Evolutionary conservation across 1,139 yeast genomes (phyloP).

Genomic region (Kurtzmaniella quercitrusa): DNA sequence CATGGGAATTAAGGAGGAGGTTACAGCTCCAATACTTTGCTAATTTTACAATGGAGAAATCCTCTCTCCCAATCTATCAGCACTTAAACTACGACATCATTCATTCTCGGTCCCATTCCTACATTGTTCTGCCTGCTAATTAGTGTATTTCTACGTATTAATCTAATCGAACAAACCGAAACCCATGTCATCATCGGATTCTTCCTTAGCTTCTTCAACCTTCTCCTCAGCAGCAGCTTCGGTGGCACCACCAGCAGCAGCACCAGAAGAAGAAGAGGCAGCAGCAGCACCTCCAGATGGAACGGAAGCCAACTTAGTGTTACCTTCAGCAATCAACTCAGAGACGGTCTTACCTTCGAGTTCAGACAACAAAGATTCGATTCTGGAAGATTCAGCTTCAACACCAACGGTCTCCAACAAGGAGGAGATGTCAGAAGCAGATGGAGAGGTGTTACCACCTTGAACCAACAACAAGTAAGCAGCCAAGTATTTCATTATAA

Average conservation of each 20-base stretch:
- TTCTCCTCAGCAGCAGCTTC: slow-evolving; percentile 36
- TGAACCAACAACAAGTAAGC: slow-evolving; percentile 85
- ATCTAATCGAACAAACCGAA: slow-evolving; percentile 84
- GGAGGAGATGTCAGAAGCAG: slow-evolving; percentile 66
- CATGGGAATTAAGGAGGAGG: too few relatives aligned
- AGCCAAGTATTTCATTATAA: slow-evolving; percentile 76
- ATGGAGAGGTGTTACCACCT: slow-evolving; percentile 79
- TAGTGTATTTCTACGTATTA: slow-evolving; percentile 8
- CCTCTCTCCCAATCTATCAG: too few relatives aligned
- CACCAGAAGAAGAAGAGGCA: slow-evolving; percentile 47
- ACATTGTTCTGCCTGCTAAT: slow-evolving; percentile 1
- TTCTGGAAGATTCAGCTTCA: slow-evolving; percentile 73
- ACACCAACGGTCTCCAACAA: slow-evolving; percentile 75
- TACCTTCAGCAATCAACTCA: slow-evolving; percentile 77
- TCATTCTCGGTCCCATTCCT: too few relatives aligned
- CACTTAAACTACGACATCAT: too few relatives aligned
- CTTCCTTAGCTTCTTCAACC: slow-evolving; percentile 33
- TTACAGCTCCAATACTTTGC: too few relatives aligned
- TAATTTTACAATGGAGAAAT: too few relatives aligned
- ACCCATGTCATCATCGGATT: slow-evolving; percentile 77
- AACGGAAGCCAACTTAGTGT: slow-evolving; percentile 75
- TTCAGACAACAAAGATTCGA: slow-evolving; percentile 61
- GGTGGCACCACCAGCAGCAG: slow-evolving; percentile 38
- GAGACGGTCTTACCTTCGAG: slow-evolving; percentile 74
- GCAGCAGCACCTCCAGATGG: slow-evolving; percentile 84